Evolutionary conservation across 345 rosid genomes (phyloP).

Genomic region (Acer saccharum): DNA sequence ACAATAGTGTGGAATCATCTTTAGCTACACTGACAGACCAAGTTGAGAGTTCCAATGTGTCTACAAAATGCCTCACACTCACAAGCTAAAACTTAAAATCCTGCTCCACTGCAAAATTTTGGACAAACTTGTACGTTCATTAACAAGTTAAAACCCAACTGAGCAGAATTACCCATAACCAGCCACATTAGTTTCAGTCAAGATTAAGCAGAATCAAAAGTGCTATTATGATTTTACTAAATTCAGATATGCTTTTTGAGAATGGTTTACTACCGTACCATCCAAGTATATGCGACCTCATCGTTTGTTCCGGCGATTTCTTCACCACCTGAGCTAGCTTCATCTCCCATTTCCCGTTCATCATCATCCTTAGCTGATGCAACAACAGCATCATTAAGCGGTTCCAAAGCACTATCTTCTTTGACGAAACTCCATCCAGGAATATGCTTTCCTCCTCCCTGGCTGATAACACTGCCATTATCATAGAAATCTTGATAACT

Average conservation of each 20-base stretch:
- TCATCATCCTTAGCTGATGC: slow-evolving; percentile 29
- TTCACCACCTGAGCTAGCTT: slow-evolving; percentile 33
- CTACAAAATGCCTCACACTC: not conserved
- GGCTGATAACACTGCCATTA: slow-evolving; percentile 23
- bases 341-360: slow-evolving; percentile 35
- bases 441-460: slow-evolving; percentile 18
- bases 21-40: no score
- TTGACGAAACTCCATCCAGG: slow-evolving; percentile 37
- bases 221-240: slow-evolving; percentile 17
- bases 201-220: not conserved
- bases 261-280: slow-evolving; percentile 7
- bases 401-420: slow-evolving; percentile 30
- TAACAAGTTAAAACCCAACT: slow-evolving; percentile 19
- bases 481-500: slow-evolving; percentile 25
- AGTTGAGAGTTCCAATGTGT: not conserved
- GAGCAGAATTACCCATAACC: slow-evolving; percentile 19
- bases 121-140: slow-evolving; percentile 12
- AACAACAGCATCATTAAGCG: slow-evolving; percentile 23
- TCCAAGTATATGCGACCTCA: slow-evolving; percentile 20
- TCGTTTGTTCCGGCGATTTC: slow-evolving; percentile 24
- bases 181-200: not conserved
- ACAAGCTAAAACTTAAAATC: not conserved
- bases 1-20: not conserved
- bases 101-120: slow-evolving; percentile 31
- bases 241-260: slow-evolving; percentile 6